Evolutionary conservation across 495 filamentous ascomycete genomes (phyloP), one percentile per base, ranked within the genome.

Genomic region (Cladorrhinum samala): DNA sequence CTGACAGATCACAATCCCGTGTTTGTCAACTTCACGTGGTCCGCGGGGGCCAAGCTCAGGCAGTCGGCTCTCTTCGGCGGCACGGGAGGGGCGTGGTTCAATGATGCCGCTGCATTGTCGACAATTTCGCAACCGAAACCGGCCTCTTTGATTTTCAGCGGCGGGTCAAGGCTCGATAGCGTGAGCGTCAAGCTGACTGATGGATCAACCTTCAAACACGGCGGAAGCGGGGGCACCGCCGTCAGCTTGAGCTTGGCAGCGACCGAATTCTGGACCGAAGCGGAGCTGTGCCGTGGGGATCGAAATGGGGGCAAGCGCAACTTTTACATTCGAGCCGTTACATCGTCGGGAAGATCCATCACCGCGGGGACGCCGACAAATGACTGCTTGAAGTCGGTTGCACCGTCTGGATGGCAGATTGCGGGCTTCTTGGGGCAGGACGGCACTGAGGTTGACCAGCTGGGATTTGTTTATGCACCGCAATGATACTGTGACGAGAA

Each of bases 1-100:
- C 69, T 87, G 21, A 79, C 77, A 4, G 82, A 85, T 57, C 81
- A 86, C 48, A 83, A 84, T 55, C 80, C 82, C 0, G 65, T 85
- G 27, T 61, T 70, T 3, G 75, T 77, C 0, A 75, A 77, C 49
- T 79, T 84, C 51, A 68, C 70, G 39, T 85, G 78, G 77, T 54
- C 68, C 6, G 54, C 68, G 8, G 69, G 70, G 1, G 46, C 52
- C 3, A 57, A 60, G 2, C 62, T 79, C 39, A 68, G 75, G 14
- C 68, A 77, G 53, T 77, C 73, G 24, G 64, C 69, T 24, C 69
- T 78, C 56, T 76, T 68, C 40, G 82, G 82, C 41, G 80, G 81
- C 9, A 67, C 74, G 0, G 65, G 77, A 44, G 81, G 79, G 20
- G 59, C 46, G 5, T 83, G 76, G 76, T 83, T 81, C 62, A 83